Base-by-base conservation (phyloP, 345 rosid genomes). In the Cochlearia excelsa region DNA sequence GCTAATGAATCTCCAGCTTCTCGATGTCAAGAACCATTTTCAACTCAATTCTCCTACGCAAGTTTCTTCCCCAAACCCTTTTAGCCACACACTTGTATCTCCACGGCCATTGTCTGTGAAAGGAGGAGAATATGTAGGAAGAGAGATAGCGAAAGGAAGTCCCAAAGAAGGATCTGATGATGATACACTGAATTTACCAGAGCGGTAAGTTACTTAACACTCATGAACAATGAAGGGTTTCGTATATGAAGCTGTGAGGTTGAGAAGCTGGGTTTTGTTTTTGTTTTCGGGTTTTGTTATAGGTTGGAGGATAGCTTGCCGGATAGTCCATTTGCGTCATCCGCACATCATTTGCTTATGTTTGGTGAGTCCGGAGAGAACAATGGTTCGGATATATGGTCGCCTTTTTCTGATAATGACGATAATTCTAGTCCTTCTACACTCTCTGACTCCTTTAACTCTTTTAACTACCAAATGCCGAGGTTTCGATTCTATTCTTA, bases 381-480 rank as follows among this genome's bases (percentile, higher is more conserved):
- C 40, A n/a, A 80, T 4, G 65, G 60, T 47, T 70, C 65, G 2
- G 69, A 70, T 26, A 8, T 63, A 9, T 70, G 69, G 74, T 70
- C 74, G 62, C 56, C 66, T 57, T 29, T 59, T 42, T 64, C 70
- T 30, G 75, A 71, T 57, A 78, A 77, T 29, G 81, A 75, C 52
- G 80, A 72, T 59, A 77, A 64, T 7, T 59, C 71, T 45, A 52
- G 86, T 57, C 54, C 78, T 46, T 44, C 77, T 61, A 60, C 77
- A 43, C 44, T 70, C 31, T 63, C 74, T n/a, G 74, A 51, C 44
- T 70, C 74, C 59, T 57, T 70, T 65, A 70, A 51, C 85, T 78
- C 67, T 54, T 84, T 85, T 74, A 90, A 85, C 68, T 90, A 79
- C 79, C 96, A 87, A 70, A 68, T 85, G 45, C 91, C 91, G 1